Base-by-base conservation (phyloP, 345 rosid species). In the Salix suchowensis region DNA sequence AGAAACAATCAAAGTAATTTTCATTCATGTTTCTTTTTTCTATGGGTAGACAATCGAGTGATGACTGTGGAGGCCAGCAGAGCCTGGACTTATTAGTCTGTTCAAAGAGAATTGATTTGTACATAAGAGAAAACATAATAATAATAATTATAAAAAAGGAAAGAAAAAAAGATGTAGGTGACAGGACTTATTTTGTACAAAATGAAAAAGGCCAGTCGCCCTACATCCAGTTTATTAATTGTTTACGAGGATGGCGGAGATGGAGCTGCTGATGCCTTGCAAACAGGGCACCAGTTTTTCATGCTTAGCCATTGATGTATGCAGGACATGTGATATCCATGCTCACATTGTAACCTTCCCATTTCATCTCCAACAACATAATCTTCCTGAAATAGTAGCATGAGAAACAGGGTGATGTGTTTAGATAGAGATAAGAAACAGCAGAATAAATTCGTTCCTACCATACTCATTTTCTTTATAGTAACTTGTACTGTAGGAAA, bases 231-330 rank as follows among this genome's bases (percentile, higher is more conserved):
- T 82, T 71, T 44, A 77, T 64, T 65, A 24, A 30, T 71, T 52
- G 34, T 67, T 65, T 44, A 73, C 1, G 52, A 74, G 44, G 82
- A 69, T 3, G 72, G 64, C 10, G 19, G 37, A 18, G 88, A 81
- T 67, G 86, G 64, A 55, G 87, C 89, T 30, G 90, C 97, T 18
- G 89, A 73, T 40, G 90, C 83, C 86, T 88, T 96, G 88, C 98
- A 96, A 79, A 94, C 82, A 23, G 99, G 97, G 78, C 99, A 92
- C 98, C 99, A 92, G 46, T 90, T 96, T 89, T 94, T 96, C 75
- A 92, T 81, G 84, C 89, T 84, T 82, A 92, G 86, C 99, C 99
- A 96, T 81, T 88, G 90, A 34, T 85, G 88, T 85, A 89, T 76
- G 84, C 98, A 96, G 24, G 73, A 79, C 58, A 83, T 14, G 64